These are phyloP conservation scores for Udeniomyces megalosporus DNA, from an alignment of 768 basidiomycete species.

Conservation along the genomic window DNA sequence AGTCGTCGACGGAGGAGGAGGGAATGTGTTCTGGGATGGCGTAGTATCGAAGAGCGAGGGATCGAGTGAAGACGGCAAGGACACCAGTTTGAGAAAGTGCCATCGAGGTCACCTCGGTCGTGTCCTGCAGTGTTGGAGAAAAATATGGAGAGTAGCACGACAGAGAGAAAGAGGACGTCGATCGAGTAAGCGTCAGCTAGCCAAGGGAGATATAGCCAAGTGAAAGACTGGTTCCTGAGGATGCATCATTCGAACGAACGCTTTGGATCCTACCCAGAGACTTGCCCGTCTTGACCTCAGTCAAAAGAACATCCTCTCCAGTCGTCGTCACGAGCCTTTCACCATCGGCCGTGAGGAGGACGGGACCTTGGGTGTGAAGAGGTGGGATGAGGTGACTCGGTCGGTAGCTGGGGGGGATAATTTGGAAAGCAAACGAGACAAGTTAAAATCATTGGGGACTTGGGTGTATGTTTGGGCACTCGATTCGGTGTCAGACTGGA, in stretches of 20 bases:
- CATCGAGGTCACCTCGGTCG: constrained; percentile 65
- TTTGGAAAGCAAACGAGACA: too few species aligned
- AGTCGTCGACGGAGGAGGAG: constrained; percentile 15
- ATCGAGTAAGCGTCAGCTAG: too few species aligned
- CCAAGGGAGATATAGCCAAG: constrained; percentile 3
- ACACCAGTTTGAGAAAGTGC: constrained; percentile 58
- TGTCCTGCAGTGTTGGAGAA: constrained; percentile 45
- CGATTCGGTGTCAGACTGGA: neutral
- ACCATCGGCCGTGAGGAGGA: constrained; percentile 64
- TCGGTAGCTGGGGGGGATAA: constrained; percentile 9
- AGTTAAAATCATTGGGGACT: too few species aligned
- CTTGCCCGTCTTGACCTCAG: constrained; percentile 55
- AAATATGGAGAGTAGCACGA: neutral
- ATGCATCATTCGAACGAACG: constrained; percentile 39
- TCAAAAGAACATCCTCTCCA: constrained; percentile 66
- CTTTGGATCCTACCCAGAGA: constrained; percentile 68
- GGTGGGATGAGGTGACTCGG: constrained; percentile 33
- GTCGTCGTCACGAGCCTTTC: constrained; percentile 68
- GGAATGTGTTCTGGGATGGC: constrained; percentile 41
- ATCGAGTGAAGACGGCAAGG: constrained; percentile 55
- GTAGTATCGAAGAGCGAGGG: constrained; percentile 66
- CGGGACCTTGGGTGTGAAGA: constrained; percentile 74
- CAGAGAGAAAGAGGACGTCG: neutral
- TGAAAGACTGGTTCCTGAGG: neutral
- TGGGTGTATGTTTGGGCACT: neutral